These are phyloP conservation scores for Candida incommunis DNA, from an alignment of 805 yeast species.

Conservation along the genomic window DNA sequence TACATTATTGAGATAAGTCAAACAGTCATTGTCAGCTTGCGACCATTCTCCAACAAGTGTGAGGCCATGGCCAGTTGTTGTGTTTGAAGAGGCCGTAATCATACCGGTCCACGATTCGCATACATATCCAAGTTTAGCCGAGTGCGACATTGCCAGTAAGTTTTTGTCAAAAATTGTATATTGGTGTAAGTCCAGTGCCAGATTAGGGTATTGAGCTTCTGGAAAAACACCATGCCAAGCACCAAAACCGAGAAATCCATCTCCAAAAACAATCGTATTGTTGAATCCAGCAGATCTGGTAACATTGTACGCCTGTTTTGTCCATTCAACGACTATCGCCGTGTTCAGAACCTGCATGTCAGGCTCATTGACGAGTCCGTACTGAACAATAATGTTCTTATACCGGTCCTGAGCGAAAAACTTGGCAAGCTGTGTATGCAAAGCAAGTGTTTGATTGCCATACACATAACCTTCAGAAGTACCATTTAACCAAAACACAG, in stretches of 20 bases:
- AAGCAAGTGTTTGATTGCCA: conserved; percentile 31
- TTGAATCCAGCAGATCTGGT: conserved; percentile 39
- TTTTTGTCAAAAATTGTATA: conserved; percentile 52
- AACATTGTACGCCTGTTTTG: conserved; percentile 39
- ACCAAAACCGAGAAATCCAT: conserved; percentile 50
- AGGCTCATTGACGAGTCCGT: conserved; percentile 77
- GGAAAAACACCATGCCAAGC: conserved; percentile 50
- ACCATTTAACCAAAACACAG: conserved; percentile 28
- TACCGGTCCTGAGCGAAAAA: conserved; percentile 52
- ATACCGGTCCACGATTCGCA: conserved; percentile 39
- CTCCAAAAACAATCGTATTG: conserved; percentile 51
- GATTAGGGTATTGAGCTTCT: conserved; percentile 35
- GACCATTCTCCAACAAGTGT: conserved; percentile 67
- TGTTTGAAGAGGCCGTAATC: conserved; percentile 40
- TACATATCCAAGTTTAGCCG: conserved; percentile 16
- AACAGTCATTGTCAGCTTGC: conserved; percentile 79
- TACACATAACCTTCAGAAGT: conserved; percentile 26
- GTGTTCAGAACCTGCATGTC: conserved; percentile 35
- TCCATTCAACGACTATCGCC: conserved; percentile 35
- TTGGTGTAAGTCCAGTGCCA: conserved; percentile 74
- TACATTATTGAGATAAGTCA: conserved; percentile 71
- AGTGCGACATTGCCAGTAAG: conserved; percentile 16
- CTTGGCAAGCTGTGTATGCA: conserved; percentile 37
- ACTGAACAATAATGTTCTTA: conserved; percentile 58
- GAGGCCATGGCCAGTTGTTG: conserved; percentile 47